Evolutionary conservation across 495 filamentous ascomycete genomes (phyloP).

Genomic region (Aspergillus diversus): DNA sequence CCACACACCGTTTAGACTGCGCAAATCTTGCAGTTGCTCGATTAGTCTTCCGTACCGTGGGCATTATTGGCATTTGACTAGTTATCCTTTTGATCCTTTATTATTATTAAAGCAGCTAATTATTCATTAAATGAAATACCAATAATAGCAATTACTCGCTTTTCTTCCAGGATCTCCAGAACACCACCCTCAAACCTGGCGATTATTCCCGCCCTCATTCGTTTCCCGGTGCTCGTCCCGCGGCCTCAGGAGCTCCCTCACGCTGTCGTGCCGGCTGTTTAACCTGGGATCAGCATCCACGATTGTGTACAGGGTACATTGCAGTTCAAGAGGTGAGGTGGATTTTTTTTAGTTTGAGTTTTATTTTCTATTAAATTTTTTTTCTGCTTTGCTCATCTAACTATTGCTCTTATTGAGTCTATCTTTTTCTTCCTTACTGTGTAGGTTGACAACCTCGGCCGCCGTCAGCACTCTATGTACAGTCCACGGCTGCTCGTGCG

Average conservation of each 20-base stretch:
- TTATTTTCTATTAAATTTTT: too few species aligned
- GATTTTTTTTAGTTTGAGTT: too few species aligned
- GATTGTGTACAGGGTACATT: not conserved
- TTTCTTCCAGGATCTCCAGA: not conserved
- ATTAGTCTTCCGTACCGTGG: not conserved
- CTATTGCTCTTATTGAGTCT: too few species aligned
- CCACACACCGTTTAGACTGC: conserved; percentile 29
- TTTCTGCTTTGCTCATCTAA: too few species aligned
- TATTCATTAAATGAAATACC: not conserved
- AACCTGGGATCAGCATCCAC: not conserved
- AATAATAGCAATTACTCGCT: not conserved
- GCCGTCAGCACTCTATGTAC: conserved; percentile 20
- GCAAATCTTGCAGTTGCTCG: conserved; percentile 29
- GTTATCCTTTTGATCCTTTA: not conserved
- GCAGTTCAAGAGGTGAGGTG: too few species aligned
- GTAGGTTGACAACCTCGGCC: conserved; percentile 1
- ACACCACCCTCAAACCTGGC: not conserved
- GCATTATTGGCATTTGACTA: not conserved
- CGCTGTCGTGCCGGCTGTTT: not conserved
- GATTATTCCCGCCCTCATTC: not conserved
- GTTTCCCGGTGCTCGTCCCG: not conserved
- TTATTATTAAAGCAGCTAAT: not conserved
- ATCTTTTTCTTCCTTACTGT: not conserved
- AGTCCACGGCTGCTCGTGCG: conserved; percentile 12
- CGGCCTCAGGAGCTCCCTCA: not conserved